Conservation (phyloP, 2,329 filamentous ascomycete genomes). For the Verticillium dahliae region DNA sequence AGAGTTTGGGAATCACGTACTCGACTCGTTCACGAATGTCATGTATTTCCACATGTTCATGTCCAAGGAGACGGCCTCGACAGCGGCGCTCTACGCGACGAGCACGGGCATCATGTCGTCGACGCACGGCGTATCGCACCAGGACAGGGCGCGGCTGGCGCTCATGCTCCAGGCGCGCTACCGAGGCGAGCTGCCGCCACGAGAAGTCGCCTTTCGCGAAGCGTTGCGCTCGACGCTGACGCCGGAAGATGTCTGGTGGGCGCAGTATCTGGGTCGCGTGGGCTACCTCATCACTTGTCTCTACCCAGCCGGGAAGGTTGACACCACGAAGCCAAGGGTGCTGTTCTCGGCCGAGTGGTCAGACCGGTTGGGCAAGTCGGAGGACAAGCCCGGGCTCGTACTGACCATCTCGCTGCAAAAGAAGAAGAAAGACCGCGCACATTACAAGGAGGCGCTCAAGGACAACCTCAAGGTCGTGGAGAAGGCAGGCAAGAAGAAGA, state of each 20-base stretch:
- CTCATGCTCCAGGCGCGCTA: conserved; percentile 59
- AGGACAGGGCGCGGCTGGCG: conserved; percentile 53
- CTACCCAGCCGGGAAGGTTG: conserved; percentile 52
- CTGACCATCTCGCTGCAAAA: conserved; percentile 35
- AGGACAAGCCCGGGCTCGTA: conserved; percentile 31
- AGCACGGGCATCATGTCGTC: conserved; percentile 56
- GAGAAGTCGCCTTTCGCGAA: conserved; percentile 47
- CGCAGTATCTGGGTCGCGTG: conserved; percentile 54
- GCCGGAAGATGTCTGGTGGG: conserved; percentile 56
- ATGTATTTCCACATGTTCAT: conserved; percentile 47
- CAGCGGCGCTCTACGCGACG: conserved; percentile 54
- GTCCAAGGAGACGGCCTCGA: conserved; percentile 47
- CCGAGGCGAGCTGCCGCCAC: conserved; percentile 53
- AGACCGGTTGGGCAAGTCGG: conserved; percentile 29
- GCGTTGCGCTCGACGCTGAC: conserved; percentile 48
- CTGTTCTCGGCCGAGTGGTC: conserved; percentile 33
- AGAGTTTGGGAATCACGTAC: conserved; percentile 35
- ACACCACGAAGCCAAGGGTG: conserved; percentile 29
- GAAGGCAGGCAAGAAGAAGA: conserved; percentile 55
- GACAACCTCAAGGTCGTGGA: conserved; percentile 35
- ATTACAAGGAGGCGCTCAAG: conserved; percentile 31
- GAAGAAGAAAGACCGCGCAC: conserved; percentile 25
- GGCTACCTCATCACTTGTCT: conserved; percentile 50
- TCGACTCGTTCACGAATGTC: conserved; percentile 52
- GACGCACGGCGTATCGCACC: conserved; percentile 56